Conservation (phyloP, 2,329 filamentous ascomycete genomes). For the Stachybotrys chartarum region DNA sequence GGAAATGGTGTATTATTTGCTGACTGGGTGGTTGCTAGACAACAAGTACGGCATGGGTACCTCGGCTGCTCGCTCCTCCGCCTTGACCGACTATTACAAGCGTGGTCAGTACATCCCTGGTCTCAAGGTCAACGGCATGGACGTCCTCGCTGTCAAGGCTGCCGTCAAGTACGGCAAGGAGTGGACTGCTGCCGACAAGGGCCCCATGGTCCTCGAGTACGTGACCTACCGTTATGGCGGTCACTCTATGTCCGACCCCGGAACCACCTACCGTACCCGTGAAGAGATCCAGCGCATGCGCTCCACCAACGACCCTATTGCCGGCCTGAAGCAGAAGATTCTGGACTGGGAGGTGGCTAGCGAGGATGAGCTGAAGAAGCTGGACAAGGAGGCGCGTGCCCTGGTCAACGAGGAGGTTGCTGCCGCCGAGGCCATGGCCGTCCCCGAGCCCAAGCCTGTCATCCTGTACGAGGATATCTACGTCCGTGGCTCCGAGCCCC, state of each 20-base stretch:
- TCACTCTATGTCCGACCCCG: conserved; percentile 99
- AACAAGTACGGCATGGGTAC: conserved; percentile 99
- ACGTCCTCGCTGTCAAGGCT: conserved; percentile 94
- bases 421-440: conserved; percentile 78
- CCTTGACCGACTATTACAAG: conserved; percentile 99
- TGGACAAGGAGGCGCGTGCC: conserved; percentile 88
- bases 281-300: conserved; percentile 99
- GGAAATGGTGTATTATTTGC: background rate
- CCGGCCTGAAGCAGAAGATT: conserved; percentile 95
- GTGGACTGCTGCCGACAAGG: conserved; percentile 75
- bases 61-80: conserved; percentile 85
- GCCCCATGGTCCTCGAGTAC: conserved; percentile 94
- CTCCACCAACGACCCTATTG: conserved; percentile 96
- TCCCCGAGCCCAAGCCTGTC: conserved; percentile 69
- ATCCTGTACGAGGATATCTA: conserved; percentile 97
- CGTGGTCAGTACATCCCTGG: conserved; percentile 99
- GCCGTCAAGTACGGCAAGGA: conserved; percentile 92
- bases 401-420: conserved; percentile 87
- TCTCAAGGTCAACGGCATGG: conserved; percentile 99
- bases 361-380: conserved; percentile 91
- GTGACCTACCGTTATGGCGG: conserved; percentile 99
- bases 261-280: conserved; percentile 97
- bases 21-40: conserved; percentile 48
- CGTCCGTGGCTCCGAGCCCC: conserved; percentile 77
- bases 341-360: conserved; percentile 87